phyloP scores from a whole-genome alignment of 768 basidiomycete species.

The Trametes punicea region DNA sequence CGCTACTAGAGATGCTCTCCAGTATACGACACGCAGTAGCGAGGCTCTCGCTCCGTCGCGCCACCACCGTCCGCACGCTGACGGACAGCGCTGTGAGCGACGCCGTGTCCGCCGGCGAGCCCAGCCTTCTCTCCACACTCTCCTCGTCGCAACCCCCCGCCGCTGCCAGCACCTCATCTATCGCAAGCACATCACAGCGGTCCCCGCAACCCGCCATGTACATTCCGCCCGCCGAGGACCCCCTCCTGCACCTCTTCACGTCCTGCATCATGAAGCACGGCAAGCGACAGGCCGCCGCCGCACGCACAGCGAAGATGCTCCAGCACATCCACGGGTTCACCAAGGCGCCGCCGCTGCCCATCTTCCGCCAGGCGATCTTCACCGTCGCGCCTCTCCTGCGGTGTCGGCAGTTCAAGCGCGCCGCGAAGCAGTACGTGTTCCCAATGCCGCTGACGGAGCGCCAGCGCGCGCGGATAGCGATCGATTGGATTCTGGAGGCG shows the following conservation, averaged over 20 bases:
- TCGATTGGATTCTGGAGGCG: constrained; percentile 69
- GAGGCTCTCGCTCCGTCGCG: constrained; percentile 1
- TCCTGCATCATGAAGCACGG: constrained; percentile 63
- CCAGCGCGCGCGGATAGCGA: constrained; percentile 68
- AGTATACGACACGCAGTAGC: constrained; percentile 3
- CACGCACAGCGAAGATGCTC: constrained; percentile 63
- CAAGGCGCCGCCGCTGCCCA: constrained; percentile 71
- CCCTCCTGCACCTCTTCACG: constrained; percentile 66
- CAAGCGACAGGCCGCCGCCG: constrained; percentile 65
- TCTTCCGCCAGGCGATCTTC: constrained; percentile 70
- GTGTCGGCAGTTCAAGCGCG: constrained; percentile 51
- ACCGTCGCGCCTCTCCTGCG: constrained; percentile 70
- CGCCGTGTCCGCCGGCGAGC: neutral
- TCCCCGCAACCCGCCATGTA: constrained; percentile 30
- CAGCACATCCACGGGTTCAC: constrained; percentile 71
- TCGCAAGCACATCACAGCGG: neutral
- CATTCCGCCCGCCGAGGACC: constrained; percentile 74
- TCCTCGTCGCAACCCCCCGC: neutral
- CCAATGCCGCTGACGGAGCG: constrained; percentile 78
- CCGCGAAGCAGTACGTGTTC: constrained; percentile 60
- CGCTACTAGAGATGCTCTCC: constrained; percentile 2
- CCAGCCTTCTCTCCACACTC: neutral
- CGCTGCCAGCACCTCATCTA: neutral
- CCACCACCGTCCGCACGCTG: constrained; percentile 2
- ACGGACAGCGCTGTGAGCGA: constrained; percentile 8